Base-by-base conservation (phyloP, 2,329 filamentous ascomycete genomes). In the Neurospora sp. region DNA sequence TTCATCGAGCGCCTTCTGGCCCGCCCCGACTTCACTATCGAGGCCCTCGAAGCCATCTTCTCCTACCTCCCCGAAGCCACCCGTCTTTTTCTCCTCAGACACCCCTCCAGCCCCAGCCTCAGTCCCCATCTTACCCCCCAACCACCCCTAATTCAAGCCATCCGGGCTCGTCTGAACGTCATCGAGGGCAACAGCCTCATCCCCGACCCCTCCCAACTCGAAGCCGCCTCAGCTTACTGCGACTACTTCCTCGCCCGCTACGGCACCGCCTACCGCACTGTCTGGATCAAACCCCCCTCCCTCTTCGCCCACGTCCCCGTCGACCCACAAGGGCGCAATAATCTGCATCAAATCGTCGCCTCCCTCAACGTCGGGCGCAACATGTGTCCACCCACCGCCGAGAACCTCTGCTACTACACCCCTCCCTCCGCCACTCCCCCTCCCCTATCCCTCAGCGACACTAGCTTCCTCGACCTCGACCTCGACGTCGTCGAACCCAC, bases 1-100 rank as follows among this genome's bases (percentile, higher is more conserved):
- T 72, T 70, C n/a, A 17, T 68, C 38, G 46, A 68, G 13, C 68
- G 70, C 2, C 68, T 71, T 19, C 19, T 66, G 8, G 17, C 52
- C 9, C 46, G 68, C 11, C 46, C 33, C 4, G 33, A 52, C 23
- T 39, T 62, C 52, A 33, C 23, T 1, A 62, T 33, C 8, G 52
- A 62, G 7, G 23, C 52, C 52, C 52, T 62, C 23, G 52, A 62
- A 17, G 23, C 52, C 15, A 62, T 62, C 52, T 62, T 33, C 52
- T 62, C 52, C 52, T 62, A 62, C 8, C 52, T 62, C 8, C 52
- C 52, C 52, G 52, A 62, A 36, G 52, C 52, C 7, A 62, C 23
- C 13, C 52, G 52, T 4, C 52, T 62, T 15, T 36, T 62, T 10
- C 52, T 62, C 15, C 52, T 62, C 7, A 4, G 52, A 3, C 13